A percentile compares a stretch with the other conserved stretches of the same genome.
Evolutionary conservation across 225 moss, liverwort and hornwort species (phyloP).

Genomic region (Lunularia cruciata): DNA sequence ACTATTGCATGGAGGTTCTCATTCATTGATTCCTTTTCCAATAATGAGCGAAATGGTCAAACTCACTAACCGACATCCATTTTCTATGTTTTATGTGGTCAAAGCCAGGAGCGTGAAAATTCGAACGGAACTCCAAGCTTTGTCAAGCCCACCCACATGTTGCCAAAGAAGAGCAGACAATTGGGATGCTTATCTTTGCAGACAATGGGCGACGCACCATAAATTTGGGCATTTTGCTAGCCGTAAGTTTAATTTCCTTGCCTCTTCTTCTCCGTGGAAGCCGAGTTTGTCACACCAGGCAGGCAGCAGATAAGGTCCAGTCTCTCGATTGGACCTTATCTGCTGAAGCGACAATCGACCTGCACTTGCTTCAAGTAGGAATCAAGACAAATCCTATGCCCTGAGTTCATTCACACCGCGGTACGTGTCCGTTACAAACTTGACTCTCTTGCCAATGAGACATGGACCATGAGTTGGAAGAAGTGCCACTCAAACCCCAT

Average conservation of each 20-base stretch:
- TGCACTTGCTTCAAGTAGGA: background rate
- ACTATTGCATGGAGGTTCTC: background rate
- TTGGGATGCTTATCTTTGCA: background rate
- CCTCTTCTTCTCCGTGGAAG: background rate
- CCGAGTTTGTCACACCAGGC: background rate
- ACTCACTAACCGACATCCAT: background rate
- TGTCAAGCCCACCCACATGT: background rate
- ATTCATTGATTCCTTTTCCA: background rate
- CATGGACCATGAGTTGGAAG: background rate
- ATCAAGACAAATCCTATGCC: background rate
- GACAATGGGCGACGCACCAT: no score
- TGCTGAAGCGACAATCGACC: no score
- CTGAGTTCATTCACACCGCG: background rate
- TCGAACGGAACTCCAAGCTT: background rate
- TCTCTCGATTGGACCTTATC: background rate
- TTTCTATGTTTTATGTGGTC: background rate
- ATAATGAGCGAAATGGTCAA: background rate
- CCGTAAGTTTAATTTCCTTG: no score
- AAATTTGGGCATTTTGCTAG: no score
- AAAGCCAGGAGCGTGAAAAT: background rate
- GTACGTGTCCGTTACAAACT: background rate
- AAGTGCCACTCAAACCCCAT: background rate
- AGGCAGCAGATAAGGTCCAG: background rate
- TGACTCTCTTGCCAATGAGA: background rate
- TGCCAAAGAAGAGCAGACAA: conserved; percentile 1